Evolutionary conservation across 495 filamentous ascomycete species (phyloP).

Genomic region (Pyrenula massariospora): DNA sequence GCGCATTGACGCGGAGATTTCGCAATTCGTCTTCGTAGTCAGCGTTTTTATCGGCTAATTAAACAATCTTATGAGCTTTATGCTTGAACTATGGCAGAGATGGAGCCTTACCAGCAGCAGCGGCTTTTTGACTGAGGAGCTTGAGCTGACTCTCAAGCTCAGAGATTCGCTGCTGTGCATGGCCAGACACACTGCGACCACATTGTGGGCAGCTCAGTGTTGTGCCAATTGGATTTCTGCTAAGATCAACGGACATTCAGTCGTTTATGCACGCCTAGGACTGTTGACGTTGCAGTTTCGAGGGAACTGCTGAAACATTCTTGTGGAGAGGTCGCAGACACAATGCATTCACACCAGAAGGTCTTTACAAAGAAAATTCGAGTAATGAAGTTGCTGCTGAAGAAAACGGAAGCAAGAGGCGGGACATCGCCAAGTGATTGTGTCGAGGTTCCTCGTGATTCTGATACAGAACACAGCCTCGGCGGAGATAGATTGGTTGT

Average conservation of each 20-base stretch:
- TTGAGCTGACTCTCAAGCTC: constrained; percentile 74
- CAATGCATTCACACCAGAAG: background rate
- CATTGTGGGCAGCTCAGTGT: background rate
- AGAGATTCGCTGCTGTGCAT: constrained; percentile 57
- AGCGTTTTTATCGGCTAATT: constrained; percentile 62
- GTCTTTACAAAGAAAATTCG: background rate
- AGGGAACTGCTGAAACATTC: background rate
- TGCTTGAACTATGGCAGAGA: no score
- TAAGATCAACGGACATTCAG: background rate
- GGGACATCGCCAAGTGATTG: no score
- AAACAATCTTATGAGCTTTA: no score
- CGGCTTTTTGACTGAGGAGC: constrained; percentile 63
- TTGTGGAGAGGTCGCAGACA: background rate
- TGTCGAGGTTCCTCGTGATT: background rate
- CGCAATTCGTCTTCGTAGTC: constrained; percentile 90
- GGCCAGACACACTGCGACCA: constrained; percentile 6
- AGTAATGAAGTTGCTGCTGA: no score
- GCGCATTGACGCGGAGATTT: constrained; percentile 41
- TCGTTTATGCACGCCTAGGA: background rate
- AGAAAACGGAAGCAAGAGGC: no score
- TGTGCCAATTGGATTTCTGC: background rate
- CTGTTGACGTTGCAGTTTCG: background rate
- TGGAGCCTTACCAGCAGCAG: constrained; percentile 61
- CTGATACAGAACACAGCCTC: background rate
- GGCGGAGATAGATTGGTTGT: no score